phyloP scores from a whole-genome alignment of 108 stramenopile species.

The Skeletonema menzelii region DNA sequence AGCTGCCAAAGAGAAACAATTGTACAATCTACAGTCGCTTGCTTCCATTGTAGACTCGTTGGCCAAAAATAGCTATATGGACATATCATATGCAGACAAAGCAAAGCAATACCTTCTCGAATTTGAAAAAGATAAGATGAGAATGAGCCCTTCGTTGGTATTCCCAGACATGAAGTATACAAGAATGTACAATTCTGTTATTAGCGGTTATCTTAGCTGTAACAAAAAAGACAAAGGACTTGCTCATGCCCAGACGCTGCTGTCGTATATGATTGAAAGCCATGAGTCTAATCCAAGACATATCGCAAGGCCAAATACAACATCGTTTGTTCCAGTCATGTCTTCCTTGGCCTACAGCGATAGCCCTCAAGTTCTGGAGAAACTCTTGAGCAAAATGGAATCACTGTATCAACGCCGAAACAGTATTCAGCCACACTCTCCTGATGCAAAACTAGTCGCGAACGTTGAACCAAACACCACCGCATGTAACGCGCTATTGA shows the following conservation, averaged over 20 bases:
- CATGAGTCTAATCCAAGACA: slow-evolving; percentile 34
- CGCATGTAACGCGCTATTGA: slow-evolving; percentile 31
- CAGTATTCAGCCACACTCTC: neutral
- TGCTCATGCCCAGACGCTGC: slow-evolving; percentile 18
- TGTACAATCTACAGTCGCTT: slow-evolving; percentile 17
- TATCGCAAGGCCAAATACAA: slow-evolving; percentile 39
- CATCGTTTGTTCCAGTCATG: slow-evolving; percentile 38
- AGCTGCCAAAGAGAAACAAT: slow-evolving; percentile 23
- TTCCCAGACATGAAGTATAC: slow-evolving; percentile 36
- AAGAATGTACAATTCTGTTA: slow-evolving; percentile 36
- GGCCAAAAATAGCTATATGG: slow-evolving; percentile 11
- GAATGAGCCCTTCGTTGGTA: slow-evolving; percentile 5
- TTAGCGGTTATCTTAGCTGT: slow-evolving; percentile 29
- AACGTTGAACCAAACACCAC: slow-evolving; percentile 39
- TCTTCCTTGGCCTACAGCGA: slow-evolving; percentile 28
- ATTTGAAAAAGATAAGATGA: slow-evolving; percentile 30
- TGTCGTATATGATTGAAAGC: slow-evolving; percentile 33
- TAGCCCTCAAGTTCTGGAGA: slow-evolving; percentile 15
- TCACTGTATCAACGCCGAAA: slow-evolving; percentile 21
- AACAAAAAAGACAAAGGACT: slow-evolving; percentile 14
- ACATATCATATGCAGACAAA: slow-evolving; percentile 22
- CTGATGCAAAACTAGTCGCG: slow-evolving; percentile 22
- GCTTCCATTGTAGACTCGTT: slow-evolving; percentile 21
- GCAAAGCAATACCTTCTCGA: slow-evolving; percentile 34
- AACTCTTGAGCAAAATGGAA: slow-evolving; percentile 37